phyloP scores from a whole-genome alignment of 805 yeast genomes.

The Komagataella mondaviorum region DNA sequence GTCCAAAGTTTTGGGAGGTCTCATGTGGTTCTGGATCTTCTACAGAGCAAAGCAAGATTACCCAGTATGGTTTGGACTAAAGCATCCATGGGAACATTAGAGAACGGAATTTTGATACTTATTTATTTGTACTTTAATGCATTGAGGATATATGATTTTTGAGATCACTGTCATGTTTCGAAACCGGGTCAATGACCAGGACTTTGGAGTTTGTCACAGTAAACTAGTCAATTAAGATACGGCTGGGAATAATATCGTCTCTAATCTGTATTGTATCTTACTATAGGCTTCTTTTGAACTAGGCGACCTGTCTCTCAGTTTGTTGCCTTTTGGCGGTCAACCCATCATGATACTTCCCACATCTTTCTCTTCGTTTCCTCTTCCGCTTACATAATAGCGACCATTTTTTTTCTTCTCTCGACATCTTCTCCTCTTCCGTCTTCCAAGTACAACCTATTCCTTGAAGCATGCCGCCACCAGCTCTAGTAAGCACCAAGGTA shows the following conservation, averaged over 20 bases:
- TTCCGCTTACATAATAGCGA: not conserved
- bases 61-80: constrained; percentile 38
- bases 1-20: constrained; percentile 62
- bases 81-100: constrained; percentile 27
- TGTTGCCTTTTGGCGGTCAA: not conserved
- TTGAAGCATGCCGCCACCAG: not conserved
- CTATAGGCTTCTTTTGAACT: not conserved
- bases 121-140: not conserved
- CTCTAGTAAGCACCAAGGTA: constrained; percentile 5
- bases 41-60: constrained; percentile 70
- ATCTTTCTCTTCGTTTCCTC: not conserved
- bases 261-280: no score
- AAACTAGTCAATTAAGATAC: not conserved
- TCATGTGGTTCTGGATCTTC: constrained; percentile 83
- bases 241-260: no score
- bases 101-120: not conserved
- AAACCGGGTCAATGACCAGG: not conserved
- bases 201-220: not conserved
- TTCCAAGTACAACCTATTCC: constrained; percentile 1
- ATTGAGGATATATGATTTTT: not conserved
- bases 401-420: not conserved
- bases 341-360: not conserved
- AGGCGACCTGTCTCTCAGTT: not conserved
- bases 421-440: not conserved
- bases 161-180: not conserved